These are phyloP conservation scores for Ephemerocybe angulata DNA, from an alignment of 768 basidiomycete species.

Conservation along the genomic window DNA sequence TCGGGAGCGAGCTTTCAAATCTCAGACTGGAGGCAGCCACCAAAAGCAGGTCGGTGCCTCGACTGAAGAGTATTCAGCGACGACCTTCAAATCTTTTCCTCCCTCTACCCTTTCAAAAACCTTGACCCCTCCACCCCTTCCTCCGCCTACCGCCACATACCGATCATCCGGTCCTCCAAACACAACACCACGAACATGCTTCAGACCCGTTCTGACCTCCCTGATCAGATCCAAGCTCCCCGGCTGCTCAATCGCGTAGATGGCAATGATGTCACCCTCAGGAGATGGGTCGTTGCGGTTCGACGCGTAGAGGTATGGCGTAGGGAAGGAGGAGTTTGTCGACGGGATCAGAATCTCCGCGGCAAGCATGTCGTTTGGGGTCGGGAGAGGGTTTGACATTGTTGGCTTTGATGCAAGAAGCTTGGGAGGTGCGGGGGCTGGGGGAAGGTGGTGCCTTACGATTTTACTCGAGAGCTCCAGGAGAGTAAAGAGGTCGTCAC, in stretches of 20 bases:
- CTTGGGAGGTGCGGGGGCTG: conserved; percentile 37
- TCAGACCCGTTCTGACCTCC: conserved; percentile 67
- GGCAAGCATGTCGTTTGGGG: conserved; percentile 52
- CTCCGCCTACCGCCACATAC: conserved; percentile 66
- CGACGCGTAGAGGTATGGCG: conserved; percentile 64
- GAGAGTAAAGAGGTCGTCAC: conserved; percentile 59
- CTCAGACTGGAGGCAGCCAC: conserved; percentile 38
- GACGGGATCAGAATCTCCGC: conserved; percentile 66
- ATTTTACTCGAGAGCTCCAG: conserved; percentile 63
- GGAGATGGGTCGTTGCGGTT: conserved; percentile 72
- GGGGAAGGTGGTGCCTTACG: conserved; percentile 50
- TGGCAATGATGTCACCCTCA: conserved; percentile 68
- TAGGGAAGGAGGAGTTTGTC: conserved; percentile 48
- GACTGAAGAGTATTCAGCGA: conserved; percentile 45
- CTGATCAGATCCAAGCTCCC: conserved; percentile 43
- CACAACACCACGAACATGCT: conserved; percentile 64
- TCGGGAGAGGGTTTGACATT: conserved; percentile 41
- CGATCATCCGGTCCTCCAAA: conserved; percentile 60
- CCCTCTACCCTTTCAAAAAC: conserved; percentile 64
- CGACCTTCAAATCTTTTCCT: conserved; percentile 49
- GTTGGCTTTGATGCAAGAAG: conserved; percentile 46
- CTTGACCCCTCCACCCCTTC: conserved; percentile 61
- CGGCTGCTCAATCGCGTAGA: conserved; percentile 53
- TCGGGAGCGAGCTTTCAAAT: too few species aligned
- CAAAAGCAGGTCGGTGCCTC: conserved; percentile 54